Evolutionary conservation across 2,329 filamentous ascomycete species (phyloP).

Genomic region (Cytospora leucostoma): DNA sequence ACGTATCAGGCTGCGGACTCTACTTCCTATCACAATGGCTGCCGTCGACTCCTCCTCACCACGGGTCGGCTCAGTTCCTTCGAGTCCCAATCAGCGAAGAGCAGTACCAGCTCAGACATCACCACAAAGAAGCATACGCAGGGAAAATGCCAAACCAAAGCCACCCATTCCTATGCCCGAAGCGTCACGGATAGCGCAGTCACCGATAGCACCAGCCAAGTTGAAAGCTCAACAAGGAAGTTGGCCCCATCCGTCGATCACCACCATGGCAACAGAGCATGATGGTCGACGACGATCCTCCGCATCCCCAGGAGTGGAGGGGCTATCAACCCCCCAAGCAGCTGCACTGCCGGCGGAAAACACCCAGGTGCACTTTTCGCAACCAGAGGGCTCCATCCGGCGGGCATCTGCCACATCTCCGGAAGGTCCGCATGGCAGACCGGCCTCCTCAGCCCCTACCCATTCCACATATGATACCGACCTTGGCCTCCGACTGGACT

Average conservation of each 20-base stretch:
- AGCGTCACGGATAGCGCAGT: conserved; percentile 50
- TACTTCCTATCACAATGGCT: conserved; percentile 35
- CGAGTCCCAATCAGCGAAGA: conserved; percentile 38
- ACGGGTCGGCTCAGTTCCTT: conserved; percentile 31
- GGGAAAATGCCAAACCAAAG: conserved; percentile 36
- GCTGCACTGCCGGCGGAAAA: conserved; percentile 44
- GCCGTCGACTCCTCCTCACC: conserved; percentile 35
- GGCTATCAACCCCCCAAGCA: conserved; percentile 39
- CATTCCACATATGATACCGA: conserved; percentile 1
- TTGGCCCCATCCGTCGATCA: conserved; percentile 55
- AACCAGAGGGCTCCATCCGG: conserved; percentile 22
- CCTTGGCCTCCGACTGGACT: conserved; percentile 27
- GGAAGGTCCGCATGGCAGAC: conserved; percentile 5
- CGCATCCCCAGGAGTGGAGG: conserved; percentile 34
- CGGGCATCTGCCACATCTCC: conserved; percentile 13
- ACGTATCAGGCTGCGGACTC: conserved; percentile 19
- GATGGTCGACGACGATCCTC: conserved; percentile 17
- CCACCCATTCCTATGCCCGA: conserved; percentile 36
- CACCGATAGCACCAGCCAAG: conserved; percentile 57
- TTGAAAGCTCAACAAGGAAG: conserved; percentile 56
- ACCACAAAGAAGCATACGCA: conserved; percentile 38
- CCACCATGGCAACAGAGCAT: conserved; percentile 47
- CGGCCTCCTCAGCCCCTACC: background rate
- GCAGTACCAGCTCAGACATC: conserved; percentile 40
- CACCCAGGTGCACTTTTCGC: conserved; percentile 30